Evolutionary conservation across 2,329 filamentous ascomycete genomes (phyloP).

Genomic region (Colletotrichum lini): DNA sequence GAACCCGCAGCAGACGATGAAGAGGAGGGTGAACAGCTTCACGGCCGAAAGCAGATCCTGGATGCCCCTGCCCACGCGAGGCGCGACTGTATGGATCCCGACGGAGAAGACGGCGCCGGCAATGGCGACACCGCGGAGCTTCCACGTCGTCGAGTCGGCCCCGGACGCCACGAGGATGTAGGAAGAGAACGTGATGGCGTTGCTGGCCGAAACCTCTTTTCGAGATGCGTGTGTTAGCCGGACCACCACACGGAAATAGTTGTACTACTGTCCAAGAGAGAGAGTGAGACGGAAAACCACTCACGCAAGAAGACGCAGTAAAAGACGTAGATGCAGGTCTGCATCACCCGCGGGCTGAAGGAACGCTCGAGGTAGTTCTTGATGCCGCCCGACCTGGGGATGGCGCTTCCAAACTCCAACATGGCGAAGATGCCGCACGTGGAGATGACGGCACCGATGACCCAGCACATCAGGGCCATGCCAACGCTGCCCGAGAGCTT

Average conservation of each 20-base stretch:
- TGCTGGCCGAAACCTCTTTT: slow-evolving; percentile 40
- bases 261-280: too few relatives aligned
- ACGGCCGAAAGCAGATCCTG: slow-evolving; percentile 34
- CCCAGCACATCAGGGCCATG: slow-evolving; percentile 47
- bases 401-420: slow-evolving; percentile 46
- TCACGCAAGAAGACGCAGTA: slow-evolving; percentile 44
- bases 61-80: slow-evolving; percentile 26
- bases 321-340: slow-evolving; percentile 46
- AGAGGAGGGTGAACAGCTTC: slow-evolving; percentile 35
- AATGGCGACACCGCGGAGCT: slow-evolving; percentile 31
- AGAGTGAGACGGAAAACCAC: not conserved
- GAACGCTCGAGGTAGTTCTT: slow-evolving; percentile 47
- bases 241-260: too few relatives aligned
- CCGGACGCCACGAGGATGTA: slow-evolving; percentile 35
- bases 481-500: slow-evolving; percentile 45
- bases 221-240: not conserved
- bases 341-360: slow-evolving; percentile 43
- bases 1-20: slow-evolving; percentile 40
- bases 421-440: slow-evolving; percentile 46
- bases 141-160: slow-evolving; percentile 33
- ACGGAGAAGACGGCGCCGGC: slow-evolving; percentile 33
- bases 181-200: slow-evolving; percentile 36
- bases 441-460: slow-evolving; percentile 45
- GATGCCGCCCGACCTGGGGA: slow-evolving; percentile 44
- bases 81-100: slow-evolving; percentile 33